Conservation (phyloP, 2,329 filamentous ascomycete species). For the Botryotinia convoluta region DNA sequence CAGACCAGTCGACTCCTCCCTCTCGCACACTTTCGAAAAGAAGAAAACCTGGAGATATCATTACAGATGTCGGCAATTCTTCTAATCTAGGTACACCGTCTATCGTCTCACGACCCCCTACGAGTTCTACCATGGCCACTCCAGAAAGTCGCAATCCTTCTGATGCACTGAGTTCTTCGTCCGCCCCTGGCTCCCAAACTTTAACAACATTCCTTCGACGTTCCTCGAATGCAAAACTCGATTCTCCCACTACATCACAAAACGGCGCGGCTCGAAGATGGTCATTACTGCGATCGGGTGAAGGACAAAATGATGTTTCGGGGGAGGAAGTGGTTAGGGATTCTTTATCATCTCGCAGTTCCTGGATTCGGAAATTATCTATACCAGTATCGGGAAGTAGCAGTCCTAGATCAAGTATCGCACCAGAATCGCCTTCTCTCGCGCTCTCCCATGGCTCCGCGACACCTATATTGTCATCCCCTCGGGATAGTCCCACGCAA, state of each 20-base stretch:
- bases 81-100: slow-evolving; percentile 29
- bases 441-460: slow-evolving; percentile 65
- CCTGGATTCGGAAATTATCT: slow-evolving; percentile 72
- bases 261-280: slow-evolving; percentile 29
- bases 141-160: slow-evolving; percentile 26
- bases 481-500: slow-evolving; percentile 41
- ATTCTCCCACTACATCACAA: slow-evolving; percentile 25
- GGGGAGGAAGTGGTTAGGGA: slow-evolving; percentile 42
- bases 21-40: slow-evolving; percentile 36
- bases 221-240: slow-evolving; percentile 27
- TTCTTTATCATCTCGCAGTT: slow-evolving; percentile 60
- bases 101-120: slow-evolving; percentile 33
- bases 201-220: slow-evolving; percentile 20
- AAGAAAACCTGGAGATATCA: slow-evolving; percentile 31
- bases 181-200: slow-evolving; percentile 26
- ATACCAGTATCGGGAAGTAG: slow-evolving; percentile 63
- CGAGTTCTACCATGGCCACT: slow-evolving; percentile 34
- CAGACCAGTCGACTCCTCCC: slow-evolving; percentile 31
- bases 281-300: slow-evolving; percentile 31
- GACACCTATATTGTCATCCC: slow-evolving; percentile 55
- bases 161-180: slow-evolving; percentile 23
- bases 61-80: slow-evolving; percentile 27
- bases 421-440: slow-evolving; percentile 63
- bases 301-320: slow-evolving; percentile 28
- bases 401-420: slow-evolving; percentile 62